Evolutionary conservation across 257 asterid genomes (phyloP), one percentile per base, ranked within the genome.

Genomic region (Ajuga chamaepitys): DNA sequence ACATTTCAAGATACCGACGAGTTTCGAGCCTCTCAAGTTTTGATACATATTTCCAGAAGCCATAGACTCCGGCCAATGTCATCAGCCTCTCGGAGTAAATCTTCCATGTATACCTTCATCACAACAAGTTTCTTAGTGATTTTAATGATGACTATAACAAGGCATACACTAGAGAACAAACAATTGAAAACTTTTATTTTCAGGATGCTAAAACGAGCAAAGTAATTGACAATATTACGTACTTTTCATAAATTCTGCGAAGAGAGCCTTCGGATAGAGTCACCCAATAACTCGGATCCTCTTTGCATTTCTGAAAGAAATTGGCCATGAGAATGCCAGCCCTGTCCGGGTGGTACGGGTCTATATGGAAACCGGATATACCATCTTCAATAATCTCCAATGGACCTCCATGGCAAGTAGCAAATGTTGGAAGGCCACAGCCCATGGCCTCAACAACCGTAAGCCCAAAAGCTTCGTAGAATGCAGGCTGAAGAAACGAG

Each of bases 391-490:
- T 94, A n/a, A 94, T 94, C 81, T 94, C 99, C 80, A 79, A 41
- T 0, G 99, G 99, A 26, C 99, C 99, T 11, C 99, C 99, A 41
- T 94, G 95, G 77, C 82, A 75, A 17, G 99, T 94, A 22, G 98
- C 98, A 67, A 90, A 82, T 11, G 96, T 80, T 11, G 99, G 98
- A 68, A 94, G 95, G 7, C 96, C 99, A 68, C 95, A 88, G 0
- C 85, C 80, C 99, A 94, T 94, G 26, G 99, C 95, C 80, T 94
- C 99, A 59, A 94, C 93, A 55, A 94, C 98, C 4, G 98, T 94
- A 10, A 94, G 95, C 48, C 99, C 99, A 73, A 94, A 94, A 14
- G 99, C 99, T 81, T 94, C 99, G 53, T 88, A 94, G 62, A 90
- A 73, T 13, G 99, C 99, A 68, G 99, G 99, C 99, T 90, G 58